Evolutionary conservation across 2,329 filamentous ascomycete genomes (phyloP).

Genomic region (Scleromitrula shiraiana): DNA sequence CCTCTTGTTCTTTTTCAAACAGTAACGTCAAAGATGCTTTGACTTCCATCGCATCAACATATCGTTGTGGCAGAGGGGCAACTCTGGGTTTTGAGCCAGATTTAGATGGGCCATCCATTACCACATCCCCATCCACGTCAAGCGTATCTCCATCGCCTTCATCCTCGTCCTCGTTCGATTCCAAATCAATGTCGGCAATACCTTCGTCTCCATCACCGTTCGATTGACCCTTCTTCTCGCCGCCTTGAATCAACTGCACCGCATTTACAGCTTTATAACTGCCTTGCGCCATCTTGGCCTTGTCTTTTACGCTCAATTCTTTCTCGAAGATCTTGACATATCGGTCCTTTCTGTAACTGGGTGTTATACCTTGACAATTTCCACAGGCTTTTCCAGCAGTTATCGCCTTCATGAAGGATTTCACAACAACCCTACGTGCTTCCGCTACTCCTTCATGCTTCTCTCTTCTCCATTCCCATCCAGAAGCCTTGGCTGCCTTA

Average conservation of each 20-base stretch:
- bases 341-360: slow-evolving; percentile 78
- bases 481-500: slow-evolving; percentile 41
- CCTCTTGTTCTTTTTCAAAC: slow-evolving; percentile 79
- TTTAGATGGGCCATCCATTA: slow-evolving; percentile 39
- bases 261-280: slow-evolving; percentile 42
- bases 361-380: slow-evolving; percentile 62
- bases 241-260: slow-evolving; percentile 32
- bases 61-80: slow-evolving; percentile 50
- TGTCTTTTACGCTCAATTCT: slow-evolving; percentile 64
- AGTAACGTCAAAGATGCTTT: slow-evolving; percentile 68
- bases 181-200: slow-evolving; percentile 55
- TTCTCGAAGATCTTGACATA: slow-evolving; percentile 93
- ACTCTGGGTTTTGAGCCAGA: slow-evolving; percentile 33
- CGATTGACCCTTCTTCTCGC: slow-evolving; percentile 31
- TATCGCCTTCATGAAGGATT: slow-evolving; percentile 72
- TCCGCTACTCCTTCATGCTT: slow-evolving; percentile 83
- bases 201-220: slow-evolving; percentile 48
- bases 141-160: slow-evolving; percentile 39
- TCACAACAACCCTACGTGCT: slow-evolving; percentile 66
- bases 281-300: slow-evolving; percentile 65
- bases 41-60: slow-evolving; percentile 77
- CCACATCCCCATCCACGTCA: slow-evolving; percentile 48
- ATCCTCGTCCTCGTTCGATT: slow-evolving; percentile 39
- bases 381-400: slow-evolving; percentile 62
- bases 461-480: slow-evolving; percentile 36